phyloP scores from a whole-genome alignment of 169 alveolate species.

The Plasmodium sp. region DNA sequence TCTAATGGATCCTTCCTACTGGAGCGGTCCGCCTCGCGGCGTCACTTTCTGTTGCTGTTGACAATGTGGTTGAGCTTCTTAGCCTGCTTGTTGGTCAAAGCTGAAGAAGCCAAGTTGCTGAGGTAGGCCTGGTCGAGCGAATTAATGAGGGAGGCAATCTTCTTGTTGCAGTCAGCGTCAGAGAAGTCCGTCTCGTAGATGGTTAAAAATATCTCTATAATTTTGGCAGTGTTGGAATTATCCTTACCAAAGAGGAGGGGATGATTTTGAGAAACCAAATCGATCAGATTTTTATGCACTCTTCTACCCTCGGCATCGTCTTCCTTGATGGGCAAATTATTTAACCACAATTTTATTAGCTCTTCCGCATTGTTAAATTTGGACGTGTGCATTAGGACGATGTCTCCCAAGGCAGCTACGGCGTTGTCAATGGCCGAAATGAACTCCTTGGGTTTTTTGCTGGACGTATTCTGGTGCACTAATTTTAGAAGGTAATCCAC shows the following conservation, averaged over 20 bases:
- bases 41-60: slow-evolving; percentile 17
- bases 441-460: slow-evolving; percentile 67
- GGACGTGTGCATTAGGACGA: slow-evolving; percentile 83
- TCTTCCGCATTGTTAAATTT: slow-evolving; percentile 78
- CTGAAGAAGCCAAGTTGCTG: slow-evolving; percentile 80
- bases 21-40: not conserved
- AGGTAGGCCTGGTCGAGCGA: slow-evolving; percentile 82
- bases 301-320: slow-evolving; percentile 89
- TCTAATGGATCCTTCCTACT: not conserved
- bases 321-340: slow-evolving; percentile 85
- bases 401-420: slow-evolving; percentile 89
- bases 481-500: slow-evolving; percentile 71
- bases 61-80: slow-evolving; percentile 80
- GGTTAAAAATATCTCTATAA: slow-evolving; percentile 85
- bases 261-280: slow-evolving; percentile 82
- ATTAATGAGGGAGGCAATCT: slow-evolving; percentile 80
- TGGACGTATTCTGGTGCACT: slow-evolving; percentile 51
- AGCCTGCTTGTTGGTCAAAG: slow-evolving; percentile 81
- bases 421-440: slow-evolving; percentile 91
- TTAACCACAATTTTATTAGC: slow-evolving; percentile 81
- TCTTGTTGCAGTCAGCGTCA: slow-evolving; percentile 83
- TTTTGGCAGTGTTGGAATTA: slow-evolving; percentile 82
- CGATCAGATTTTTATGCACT: slow-evolving; percentile 87
- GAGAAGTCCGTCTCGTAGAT: slow-evolving; percentile 88
- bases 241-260: slow-evolving; percentile 85